phyloP scores from a whole-genome alignment of 371 early-diverging fungal genomes.

The Basidiobolus meristosporus region DNA sequence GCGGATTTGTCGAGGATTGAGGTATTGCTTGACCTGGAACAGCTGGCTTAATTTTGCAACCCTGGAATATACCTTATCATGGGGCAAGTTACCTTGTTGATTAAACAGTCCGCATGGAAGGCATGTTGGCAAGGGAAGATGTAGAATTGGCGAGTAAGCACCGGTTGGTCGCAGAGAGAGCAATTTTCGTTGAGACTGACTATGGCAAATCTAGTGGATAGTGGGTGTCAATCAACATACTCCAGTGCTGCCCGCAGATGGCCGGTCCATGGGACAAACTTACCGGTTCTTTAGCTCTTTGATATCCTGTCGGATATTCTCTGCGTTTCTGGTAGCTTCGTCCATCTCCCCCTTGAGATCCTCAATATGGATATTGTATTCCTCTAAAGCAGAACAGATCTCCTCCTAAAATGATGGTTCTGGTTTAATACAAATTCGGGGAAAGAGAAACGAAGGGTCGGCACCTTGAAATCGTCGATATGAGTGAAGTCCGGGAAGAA shows the following conservation, averaged over 20 bases:
- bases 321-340: conserved; percentile 68
- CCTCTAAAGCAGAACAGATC: conserved; percentile 63
- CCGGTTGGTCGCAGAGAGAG: conserved; percentile 46
- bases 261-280: no score
- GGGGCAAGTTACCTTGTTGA: conserved; percentile 23
- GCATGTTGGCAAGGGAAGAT: conserved; percentile 90
- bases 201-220: conserved; percentile 39
- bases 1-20: conserved; percentile 14
- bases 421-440: neutral
- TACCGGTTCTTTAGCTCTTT: conserved; percentile 44
- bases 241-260: neutral
- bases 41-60: neutral
- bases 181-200: conserved; percentile 66
- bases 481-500: conserved; percentile 87
- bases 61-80: neutral
- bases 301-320: conserved; percentile 67
- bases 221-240: neutral
- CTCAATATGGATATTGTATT: conserved; percentile 63
- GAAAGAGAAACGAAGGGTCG: neutral
- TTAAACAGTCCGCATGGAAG: conserved; percentile 80
- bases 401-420: conserved; percentile 30
- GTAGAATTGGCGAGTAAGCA: conserved; percentile 73
- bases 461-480: conserved; percentile 83
- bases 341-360: conserved; percentile 74
- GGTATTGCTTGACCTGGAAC: conserved; percentile 11